These are phyloP conservation scores for Madurella fahalii DNA, from an alignment of 2,329 filamentous ascomycete species.

Conservation along the genomic window DNA sequence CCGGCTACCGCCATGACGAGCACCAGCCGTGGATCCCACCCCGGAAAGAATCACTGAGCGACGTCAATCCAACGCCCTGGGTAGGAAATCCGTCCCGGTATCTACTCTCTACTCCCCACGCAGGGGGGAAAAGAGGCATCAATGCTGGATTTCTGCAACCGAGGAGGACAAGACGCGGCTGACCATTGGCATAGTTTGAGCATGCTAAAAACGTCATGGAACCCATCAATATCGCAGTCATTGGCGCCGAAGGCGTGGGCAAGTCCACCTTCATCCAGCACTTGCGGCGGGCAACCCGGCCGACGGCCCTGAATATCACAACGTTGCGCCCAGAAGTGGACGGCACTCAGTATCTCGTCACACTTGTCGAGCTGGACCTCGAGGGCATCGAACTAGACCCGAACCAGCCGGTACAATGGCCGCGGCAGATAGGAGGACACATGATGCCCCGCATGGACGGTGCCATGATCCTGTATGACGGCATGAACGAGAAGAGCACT, in stretches of 20 bases:
- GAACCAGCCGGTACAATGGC: conserved; percentile 59
- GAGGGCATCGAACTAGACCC: conserved; percentile 60
- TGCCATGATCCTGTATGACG: conserved; percentile 82
- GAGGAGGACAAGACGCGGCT: conserved; percentile 7
- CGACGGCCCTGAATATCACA: conserved; percentile 52
- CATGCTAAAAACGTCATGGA: conserved; percentile 44
- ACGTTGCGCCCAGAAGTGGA: conserved; percentile 57
- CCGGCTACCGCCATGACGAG: conserved; percentile 35
- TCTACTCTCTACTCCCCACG: background rate
- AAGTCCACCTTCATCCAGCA: conserved; percentile 66
- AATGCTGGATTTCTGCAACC: background rate
- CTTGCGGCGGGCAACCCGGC: conserved; percentile 51
- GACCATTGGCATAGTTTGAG: conserved; percentile 25
- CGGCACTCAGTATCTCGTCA: conserved; percentile 54
- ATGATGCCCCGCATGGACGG: conserved; percentile 75
- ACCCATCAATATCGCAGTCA: conserved; percentile 60
- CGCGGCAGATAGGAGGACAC: conserved; percentile 64
- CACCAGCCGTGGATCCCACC: conserved; percentile 42
- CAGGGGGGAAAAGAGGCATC: background rate
- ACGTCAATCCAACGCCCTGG: conserved; percentile 28
- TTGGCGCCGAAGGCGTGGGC: conserved; percentile 62
- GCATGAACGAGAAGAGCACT: conserved; percentile 72
- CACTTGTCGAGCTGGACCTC: conserved; percentile 61
- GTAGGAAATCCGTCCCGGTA: conserved; percentile 18
- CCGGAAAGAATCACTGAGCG: conserved; percentile 46